These are phyloP conservation scores for Craterostigma plantagineum DNA, from an alignment of 257 asterid species.

Conservation along the genomic window DNA sequence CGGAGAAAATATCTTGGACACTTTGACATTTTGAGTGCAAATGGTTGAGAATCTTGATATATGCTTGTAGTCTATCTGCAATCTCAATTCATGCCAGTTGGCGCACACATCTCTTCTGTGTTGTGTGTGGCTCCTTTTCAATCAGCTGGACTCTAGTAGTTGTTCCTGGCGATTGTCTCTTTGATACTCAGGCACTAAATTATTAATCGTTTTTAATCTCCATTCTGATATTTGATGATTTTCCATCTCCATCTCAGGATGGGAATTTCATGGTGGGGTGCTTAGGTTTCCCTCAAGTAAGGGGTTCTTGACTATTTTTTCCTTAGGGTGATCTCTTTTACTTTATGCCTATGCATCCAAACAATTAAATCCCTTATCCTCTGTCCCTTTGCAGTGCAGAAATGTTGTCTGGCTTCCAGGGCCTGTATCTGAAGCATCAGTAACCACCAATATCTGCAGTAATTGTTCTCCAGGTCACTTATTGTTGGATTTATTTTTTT, in stretches of 20 bases:
- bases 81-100: too few relatives aligned
- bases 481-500: slow-evolving; percentile 1
- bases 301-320: slow-evolving; percentile 9
- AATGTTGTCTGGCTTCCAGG: slow-evolving; percentile 96
- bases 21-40: too few relatives aligned
- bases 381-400: slow-evolving; percentile 53
- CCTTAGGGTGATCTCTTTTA: not conserved
- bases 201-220: not conserved
- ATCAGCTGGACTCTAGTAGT: too few relatives aligned
- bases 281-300: slow-evolving; percentile 82
- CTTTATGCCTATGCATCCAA: not conserved
- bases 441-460: slow-evolving; percentile 48
- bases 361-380: slow-evolving; percentile 1
- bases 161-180: too few relatives aligned
- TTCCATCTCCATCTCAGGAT: slow-evolving; percentile 43
- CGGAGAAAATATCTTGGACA: too few relatives aligned
- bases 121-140: too few relatives aligned
- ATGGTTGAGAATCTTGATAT: too few relatives aligned
- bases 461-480: slow-evolving; percentile 76
- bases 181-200: too few relatives aligned
- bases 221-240: slow-evolving; percentile 10
- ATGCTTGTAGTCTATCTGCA: too few relatives aligned
- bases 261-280: slow-evolving; percentile 99
- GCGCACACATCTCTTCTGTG: too few relatives aligned
- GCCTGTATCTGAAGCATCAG: slow-evolving; percentile 58